phyloP scores from a whole-genome alignment of 2,329 filamentous ascomycete genomes.

The Colletotrichum sp. region DNA sequence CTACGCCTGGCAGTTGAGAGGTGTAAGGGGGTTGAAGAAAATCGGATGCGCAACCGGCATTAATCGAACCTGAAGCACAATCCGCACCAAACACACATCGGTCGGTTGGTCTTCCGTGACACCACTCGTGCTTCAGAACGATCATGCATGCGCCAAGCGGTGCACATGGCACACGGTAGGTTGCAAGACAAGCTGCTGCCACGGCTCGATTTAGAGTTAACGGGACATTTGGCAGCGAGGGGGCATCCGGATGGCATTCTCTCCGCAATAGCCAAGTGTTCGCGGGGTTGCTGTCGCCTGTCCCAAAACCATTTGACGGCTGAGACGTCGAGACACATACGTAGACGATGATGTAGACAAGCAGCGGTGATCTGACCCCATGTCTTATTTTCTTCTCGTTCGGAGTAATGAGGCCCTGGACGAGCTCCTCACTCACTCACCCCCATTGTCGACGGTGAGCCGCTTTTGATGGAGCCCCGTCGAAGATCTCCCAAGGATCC shows the following conservation, averaged over 20 bases:
- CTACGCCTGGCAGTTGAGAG: background rate
- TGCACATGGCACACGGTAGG: constrained; percentile 13
- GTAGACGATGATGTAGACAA: background rate
- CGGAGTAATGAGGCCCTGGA: background rate
- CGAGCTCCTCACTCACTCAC: background rate
- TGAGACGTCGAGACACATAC: background rate
- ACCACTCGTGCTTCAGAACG: constrained; percentile 21
- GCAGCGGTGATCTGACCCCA: background rate
- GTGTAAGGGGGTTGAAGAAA: background rate
- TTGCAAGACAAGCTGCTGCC: constrained; percentile 3
- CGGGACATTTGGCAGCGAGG: background rate
- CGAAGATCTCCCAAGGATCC: background rate
- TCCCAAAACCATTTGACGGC: background rate
- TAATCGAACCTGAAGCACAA: constrained; percentile 13
- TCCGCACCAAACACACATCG: constrained; percentile 1
- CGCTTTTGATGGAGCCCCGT: background rate
- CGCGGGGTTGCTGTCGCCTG: background rate
- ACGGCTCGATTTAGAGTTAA: background rate
- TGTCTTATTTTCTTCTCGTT: background rate
- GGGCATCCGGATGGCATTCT: constrained; percentile 10
- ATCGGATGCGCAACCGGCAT: constrained; percentile 9
- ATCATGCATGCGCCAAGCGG: constrained; percentile 23
- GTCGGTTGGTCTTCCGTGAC: constrained; percentile 20
- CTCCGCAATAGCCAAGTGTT: constrained; percentile 23
- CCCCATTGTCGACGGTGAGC: background rate